phyloP scores from a whole-genome alignment of 352 stramenopile genomes.

The Pythium vanterpoolii region DNA sequence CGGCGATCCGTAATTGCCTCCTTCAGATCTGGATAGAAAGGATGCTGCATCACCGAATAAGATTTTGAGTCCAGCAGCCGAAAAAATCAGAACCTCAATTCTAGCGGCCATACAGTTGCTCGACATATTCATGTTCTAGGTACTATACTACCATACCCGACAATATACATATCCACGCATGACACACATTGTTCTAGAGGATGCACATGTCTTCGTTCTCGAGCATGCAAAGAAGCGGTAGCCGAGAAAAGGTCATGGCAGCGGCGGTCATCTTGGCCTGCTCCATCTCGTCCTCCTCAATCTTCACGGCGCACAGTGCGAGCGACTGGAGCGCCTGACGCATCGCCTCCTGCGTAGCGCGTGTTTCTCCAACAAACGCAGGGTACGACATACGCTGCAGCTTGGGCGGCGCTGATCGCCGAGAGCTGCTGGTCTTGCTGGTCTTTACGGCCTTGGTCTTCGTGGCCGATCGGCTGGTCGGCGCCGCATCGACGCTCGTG shows the following conservation, averaged over 20 bases:
- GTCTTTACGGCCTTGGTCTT: conserved; percentile 6
- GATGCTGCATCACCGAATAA: background rate
- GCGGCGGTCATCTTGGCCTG: conserved; percentile 11
- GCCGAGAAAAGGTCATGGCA: conserved; percentile 21
- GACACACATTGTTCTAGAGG: conserved; percentile 3
- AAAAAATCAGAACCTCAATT: background rate
- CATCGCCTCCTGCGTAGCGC: conserved; percentile 1
- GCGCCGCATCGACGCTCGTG: background rate
- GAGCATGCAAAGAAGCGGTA: conserved; percentile 22
- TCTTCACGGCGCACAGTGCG: conserved; percentile 21
- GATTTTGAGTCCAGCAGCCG: background rate
- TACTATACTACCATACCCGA: background rate
- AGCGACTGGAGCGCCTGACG: conserved; percentile 20
- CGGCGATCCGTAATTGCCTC: too few relatives aligned
- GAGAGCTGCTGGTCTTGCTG: background rate
- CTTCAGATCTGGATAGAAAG: background rate
- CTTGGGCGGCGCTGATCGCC: background rate
- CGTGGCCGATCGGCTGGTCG: background rate
- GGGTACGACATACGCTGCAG: background rate
- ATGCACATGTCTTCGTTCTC: conserved; percentile 21
- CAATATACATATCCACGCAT: background rate
- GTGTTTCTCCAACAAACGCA: conserved; percentile 3
- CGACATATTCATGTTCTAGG: conserved; percentile 7
- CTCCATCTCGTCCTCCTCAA: conserved; percentile 17
- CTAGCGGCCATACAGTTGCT: background rate